Conservation (phyloP, 164 flowering plant species). For the Buxus sempervirens region DNA sequence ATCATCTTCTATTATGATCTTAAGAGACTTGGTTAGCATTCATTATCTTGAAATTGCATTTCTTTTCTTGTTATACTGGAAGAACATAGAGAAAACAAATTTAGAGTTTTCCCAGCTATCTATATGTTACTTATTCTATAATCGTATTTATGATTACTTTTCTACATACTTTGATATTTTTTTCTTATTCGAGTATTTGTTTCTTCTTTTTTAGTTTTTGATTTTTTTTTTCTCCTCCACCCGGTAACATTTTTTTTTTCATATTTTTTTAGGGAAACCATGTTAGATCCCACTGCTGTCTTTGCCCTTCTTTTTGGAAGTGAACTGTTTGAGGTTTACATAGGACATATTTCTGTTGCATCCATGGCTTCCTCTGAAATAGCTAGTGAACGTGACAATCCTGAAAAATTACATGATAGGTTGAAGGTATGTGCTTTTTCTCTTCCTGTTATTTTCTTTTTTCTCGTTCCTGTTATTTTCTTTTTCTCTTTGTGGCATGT, state of each 20-base stretch:
- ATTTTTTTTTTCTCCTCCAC: too few relatives aligned
- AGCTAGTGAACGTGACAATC: conserved; percentile 47
- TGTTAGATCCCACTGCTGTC: conserved; percentile 87
- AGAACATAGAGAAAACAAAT: neutral
- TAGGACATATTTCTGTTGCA: conserved; percentile 89
- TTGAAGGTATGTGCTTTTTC: conserved; percentile 48
- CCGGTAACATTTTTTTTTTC: conserved; percentile 4
- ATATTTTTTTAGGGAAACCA: conserved; percentile 51
- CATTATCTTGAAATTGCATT: neutral
- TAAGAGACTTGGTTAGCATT: neutral
- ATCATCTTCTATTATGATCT: neutral
- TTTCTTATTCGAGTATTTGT: too few relatives aligned
- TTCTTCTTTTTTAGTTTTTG: too few relatives aligned
- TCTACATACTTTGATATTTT: neutral
- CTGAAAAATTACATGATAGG: conserved; percentile 60
- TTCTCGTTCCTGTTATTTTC: too few relatives aligned
- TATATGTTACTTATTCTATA: too few relatives aligned
- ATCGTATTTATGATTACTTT: too few relatives aligned
- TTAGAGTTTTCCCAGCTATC: too few relatives aligned
- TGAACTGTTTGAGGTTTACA: conserved; percentile 82
- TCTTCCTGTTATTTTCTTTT: neutral
- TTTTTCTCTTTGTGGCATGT: neutral
- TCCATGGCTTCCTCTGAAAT: conserved; percentile 85
- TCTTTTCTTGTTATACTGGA: neutral
- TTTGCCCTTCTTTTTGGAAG: conserved; percentile 97